These are phyloP conservation scores for Effrenium voratum DNA, from an alignment of 73 alveolate species.

Conservation along the genomic window DNA sequence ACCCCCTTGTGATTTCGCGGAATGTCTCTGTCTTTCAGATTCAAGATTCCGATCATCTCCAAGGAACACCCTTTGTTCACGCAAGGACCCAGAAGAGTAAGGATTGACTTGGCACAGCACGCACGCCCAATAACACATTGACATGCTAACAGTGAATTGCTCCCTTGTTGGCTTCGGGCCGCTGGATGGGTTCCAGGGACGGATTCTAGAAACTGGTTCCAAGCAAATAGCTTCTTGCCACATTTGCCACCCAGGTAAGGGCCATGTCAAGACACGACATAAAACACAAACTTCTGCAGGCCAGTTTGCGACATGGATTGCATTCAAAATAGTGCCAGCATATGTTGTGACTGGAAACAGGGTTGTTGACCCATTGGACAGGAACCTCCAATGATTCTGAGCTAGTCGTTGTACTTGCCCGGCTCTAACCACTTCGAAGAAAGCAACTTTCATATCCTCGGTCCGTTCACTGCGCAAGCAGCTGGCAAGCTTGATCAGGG, in stretches of 20 bases:
- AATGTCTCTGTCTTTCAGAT: background rate
- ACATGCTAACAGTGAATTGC: too few relatives aligned
- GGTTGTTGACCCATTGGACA: background rate
- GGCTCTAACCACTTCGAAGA: background rate
- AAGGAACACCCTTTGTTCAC: background rate
- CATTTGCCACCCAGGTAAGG: too few relatives aligned
- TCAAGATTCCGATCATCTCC: background rate
- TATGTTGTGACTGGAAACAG: background rate
- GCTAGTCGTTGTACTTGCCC: background rate
- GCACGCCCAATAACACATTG: too few relatives aligned
- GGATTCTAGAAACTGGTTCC: too few relatives aligned
- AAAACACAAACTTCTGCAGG: too few relatives aligned
- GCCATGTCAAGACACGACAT: too few relatives aligned
- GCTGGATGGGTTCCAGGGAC: too few relatives aligned
- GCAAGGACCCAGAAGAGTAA: background rate
- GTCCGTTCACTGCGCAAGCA: background rate
- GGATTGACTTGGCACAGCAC: too few relatives aligned
- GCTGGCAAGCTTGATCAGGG: background rate
- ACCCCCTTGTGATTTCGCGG: background rate
- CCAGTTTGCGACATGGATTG: too few relatives aligned
- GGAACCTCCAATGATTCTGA: background rate
- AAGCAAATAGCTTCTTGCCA: too few relatives aligned
- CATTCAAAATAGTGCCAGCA: background rate
- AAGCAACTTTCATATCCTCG: background rate
- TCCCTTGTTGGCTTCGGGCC: too few relatives aligned